These are phyloP conservation scores for Zymoseptoria brevis DNA, from an alignment of 2,329 filamentous ascomycete species.

Conservation along the genomic window DNA sequence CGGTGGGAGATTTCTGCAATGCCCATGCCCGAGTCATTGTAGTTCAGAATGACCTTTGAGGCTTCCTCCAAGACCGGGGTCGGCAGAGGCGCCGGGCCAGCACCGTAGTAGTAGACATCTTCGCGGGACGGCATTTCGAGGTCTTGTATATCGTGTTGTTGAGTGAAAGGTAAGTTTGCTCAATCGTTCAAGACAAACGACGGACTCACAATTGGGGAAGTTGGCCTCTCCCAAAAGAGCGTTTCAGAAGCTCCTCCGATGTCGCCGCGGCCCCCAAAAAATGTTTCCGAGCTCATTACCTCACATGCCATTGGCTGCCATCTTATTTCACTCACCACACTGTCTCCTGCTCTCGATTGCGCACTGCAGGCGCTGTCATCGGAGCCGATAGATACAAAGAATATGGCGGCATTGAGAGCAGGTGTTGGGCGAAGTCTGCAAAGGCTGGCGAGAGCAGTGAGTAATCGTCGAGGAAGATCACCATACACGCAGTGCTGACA, in stretches of 20 bases:
- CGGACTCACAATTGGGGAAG: neutral
- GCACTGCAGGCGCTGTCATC: neutral
- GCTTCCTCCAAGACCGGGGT: slow-evolving; percentile 72
- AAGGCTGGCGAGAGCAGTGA: slow-evolving; percentile 16
- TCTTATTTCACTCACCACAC: neutral
- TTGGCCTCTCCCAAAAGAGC: neutral
- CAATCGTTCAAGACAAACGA: neutral
- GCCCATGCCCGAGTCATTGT: slow-evolving; percentile 70
- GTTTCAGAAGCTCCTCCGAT: neutral
- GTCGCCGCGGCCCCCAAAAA: neutral
- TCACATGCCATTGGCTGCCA: slow-evolving; percentile 11
- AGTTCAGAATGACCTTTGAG: slow-evolving; percentile 71
- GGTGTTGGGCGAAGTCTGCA: slow-evolving; percentile 14
- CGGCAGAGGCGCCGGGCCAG: slow-evolving; percentile 80
- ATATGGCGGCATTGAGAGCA: slow-evolving; percentile 17
- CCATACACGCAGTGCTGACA: neutral
- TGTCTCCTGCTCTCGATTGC: neutral
- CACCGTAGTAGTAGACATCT: slow-evolving; percentile 80
- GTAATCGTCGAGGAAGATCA: slow-evolving; percentile 1
- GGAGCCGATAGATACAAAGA: neutral
- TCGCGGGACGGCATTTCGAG: slow-evolving; percentile 59
- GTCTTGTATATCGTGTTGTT: neutral
- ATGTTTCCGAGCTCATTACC: slow-evolving; percentile 6
- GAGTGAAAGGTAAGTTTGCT: too few species aligned
- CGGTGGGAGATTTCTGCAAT: slow-evolving; percentile 88